Conservation (phyloP, 768 basidiomycete species). For the Nidularia pulvinata region DNA sequence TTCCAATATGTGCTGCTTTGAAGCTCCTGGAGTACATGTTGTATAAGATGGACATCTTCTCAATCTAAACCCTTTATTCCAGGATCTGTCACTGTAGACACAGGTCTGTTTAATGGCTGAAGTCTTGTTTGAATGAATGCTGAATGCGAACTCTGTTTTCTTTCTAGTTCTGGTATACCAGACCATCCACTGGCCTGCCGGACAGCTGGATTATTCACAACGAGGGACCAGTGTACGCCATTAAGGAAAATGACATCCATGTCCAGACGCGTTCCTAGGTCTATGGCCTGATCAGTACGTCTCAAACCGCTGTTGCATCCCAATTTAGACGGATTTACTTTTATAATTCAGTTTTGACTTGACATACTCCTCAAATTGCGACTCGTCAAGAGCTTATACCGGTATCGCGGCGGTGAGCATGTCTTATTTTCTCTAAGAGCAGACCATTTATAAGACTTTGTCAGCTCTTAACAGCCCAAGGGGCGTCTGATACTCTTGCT, state of each 20-base stretch:
- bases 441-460: neutral
- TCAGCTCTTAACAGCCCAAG: constrained; percentile 58
- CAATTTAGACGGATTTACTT: no score
- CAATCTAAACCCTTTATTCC: neutral
- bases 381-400: constrained; percentile 33
- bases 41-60: neutral
- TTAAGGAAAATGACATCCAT: constrained; percentile 5
- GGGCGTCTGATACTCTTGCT: constrained; percentile 53
- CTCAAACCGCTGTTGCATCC: no score
- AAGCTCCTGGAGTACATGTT: constrained; percentile 57
- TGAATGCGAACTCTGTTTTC: neutral
- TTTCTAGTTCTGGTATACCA: constrained; percentile 70
- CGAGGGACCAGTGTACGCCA: no score
- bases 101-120: constrained; percentile 19
- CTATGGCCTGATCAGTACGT: constrained; percentile 68
- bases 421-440: constrained; percentile 20
- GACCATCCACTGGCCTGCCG: constrained; percentile 59
- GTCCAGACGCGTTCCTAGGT: constrained; percentile 29
- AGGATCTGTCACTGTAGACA: constrained; percentile 63
- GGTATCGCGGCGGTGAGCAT: constrained; percentile 22
- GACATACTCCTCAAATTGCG: constrained; percentile 30
- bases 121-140: neutral
- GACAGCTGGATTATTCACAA: constrained; percentile 79
- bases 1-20: constrained; percentile 60
- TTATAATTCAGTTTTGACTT: constrained; percentile 65